Percentiles rank a stretch among this genome's conserved stretches.
Conservation (phyloP, 1,284 basidiomycete genomes). For the Apiotrichum domesticum region DNA sequence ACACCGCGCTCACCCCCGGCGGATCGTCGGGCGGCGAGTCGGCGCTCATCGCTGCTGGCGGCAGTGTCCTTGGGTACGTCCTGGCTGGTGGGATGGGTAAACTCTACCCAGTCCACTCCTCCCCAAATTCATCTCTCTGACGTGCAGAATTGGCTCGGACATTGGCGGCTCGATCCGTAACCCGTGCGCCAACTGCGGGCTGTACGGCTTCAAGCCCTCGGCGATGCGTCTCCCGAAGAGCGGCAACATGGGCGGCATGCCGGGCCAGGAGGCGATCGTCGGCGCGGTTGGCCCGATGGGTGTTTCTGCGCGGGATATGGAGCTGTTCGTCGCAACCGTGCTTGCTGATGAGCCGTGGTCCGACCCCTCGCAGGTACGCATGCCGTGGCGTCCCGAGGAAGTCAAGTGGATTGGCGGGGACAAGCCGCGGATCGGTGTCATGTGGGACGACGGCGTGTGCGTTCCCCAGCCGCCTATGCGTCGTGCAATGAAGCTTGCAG, state of each 20-base stretch:
- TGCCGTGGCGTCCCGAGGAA: slow-evolving; percentile 31
- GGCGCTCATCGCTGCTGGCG: slow-evolving; percentile 48
- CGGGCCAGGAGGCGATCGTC: slow-evolving; percentile 33
- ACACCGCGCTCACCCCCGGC: slow-evolving; percentile 53
- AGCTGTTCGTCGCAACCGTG: slow-evolving; percentile 33
- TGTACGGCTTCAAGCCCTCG: slow-evolving; percentile 43
- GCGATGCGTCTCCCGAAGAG: slow-evolving; percentile 34
- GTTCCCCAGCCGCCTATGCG: slow-evolving; percentile 39
- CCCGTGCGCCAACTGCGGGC: slow-evolving; percentile 23
- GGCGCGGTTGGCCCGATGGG: slow-evolving; percentile 38
- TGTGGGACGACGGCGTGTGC: slow-evolving; percentile 41
- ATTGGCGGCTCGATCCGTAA: slow-evolving; percentile 44
- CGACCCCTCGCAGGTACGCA: slow-evolving; percentile 33
- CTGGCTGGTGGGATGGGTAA: too few relatives aligned
- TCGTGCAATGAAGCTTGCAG: slow-evolving; percentile 32
- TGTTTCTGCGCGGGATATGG: slow-evolving; percentile 34
- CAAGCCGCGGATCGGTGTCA: slow-evolving; percentile 34
- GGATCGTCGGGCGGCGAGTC: slow-evolving; percentile 59
- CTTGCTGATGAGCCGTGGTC: slow-evolving; percentile 37
- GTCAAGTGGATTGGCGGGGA: slow-evolving; percentile 14
- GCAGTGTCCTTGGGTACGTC: slow-evolving; percentile 11
- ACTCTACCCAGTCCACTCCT: too few relatives aligned
- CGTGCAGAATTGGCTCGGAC: slow-evolving; percentile 45
- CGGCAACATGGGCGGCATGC: slow-evolving; percentile 34
- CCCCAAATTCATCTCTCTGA: too few relatives aligned